Base-by-base conservation (phyloP, 2,329 filamentous ascomycete species). In the Aplosporella prunicola region DNA sequence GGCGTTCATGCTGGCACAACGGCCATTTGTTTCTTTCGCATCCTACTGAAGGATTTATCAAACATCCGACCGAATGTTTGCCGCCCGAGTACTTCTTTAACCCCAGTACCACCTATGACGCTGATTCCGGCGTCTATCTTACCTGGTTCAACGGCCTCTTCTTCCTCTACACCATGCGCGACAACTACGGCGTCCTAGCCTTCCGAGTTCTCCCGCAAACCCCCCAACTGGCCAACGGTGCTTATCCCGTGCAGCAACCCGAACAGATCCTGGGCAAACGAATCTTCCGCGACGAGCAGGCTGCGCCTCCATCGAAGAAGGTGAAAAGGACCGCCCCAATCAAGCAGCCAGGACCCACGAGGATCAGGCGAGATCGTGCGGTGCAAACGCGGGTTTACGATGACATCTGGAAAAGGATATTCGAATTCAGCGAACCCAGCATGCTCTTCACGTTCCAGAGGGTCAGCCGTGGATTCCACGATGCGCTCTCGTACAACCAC, bases 361-460 rank as follows among this genome's bases (percentile, higher is more conserved):
- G 42, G 18, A 41, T 50, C 22, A 37, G 47, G 10, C 45, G 28
- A 22, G 39, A 47, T 13, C 39, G 35, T 20, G 43, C 42, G 6
- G 42, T 51, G 15, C 31, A 40, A 17, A 37, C 43, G 7, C 14
- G 29, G 4, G 22, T 51, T 13, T 35, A 40, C 24, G 26, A 34
- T 11, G 47, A 51, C 20, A 34, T 49, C 13, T 51, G 48, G 48
- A 35, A 43, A 13, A 26, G 24, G 2, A 46, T 51, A 22, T 43
- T 51, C 9, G 17, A 26, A 3, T 41, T 39, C 27, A 44, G 43
- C 36, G 32, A 42, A 3, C 43, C 40, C 5, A 38, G 39, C 5
- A 41, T 41, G 24, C 40, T 51, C 8, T 40, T 51, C 9, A 42
- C 32, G 9, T 33, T 30, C 15, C 26, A 42, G 15, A 30, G 23